phyloP scores from a whole-genome alignment of 192 early-diverging fungal species.

The Coemansia erecta region DNA sequence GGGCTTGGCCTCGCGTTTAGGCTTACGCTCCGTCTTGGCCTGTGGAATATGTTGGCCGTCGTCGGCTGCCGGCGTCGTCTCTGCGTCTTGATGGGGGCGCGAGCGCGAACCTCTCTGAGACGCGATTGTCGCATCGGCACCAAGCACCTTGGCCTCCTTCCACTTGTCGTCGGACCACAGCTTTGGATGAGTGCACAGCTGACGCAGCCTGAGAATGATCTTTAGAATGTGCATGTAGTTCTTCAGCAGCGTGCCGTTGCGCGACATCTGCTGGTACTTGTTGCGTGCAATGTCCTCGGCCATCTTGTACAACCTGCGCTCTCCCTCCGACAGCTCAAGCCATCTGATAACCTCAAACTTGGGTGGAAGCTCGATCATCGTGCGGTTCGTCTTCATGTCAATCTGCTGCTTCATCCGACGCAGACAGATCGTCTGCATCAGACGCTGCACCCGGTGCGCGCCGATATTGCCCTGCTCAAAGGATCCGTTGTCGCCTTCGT shows the following conservation, averaged over 20 bases:
- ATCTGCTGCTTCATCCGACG: conserved; percentile 85
- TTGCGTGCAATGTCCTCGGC: conserved; percentile 66
- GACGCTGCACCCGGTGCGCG: conserved; percentile 40
- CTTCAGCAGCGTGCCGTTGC: conserved; percentile 59
- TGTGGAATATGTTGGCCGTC: not conserved
- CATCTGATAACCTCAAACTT: conserved; percentile 61
- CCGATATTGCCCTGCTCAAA: conserved; percentile 21
- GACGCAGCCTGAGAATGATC: conserved; percentile 60
- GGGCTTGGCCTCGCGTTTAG: not conserved
- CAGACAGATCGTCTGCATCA: conserved; percentile 58
- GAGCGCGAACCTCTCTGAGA: not conserved
- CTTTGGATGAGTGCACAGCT: conserved; percentile 67
- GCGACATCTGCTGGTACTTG: conserved; percentile 60
- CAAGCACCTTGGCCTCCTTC: conserved; percentile 40
- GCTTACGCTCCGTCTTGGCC: not conserved
- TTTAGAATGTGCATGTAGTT: conserved; percentile 67
- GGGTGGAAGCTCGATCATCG: conserved; percentile 75
- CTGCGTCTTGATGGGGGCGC: not conserved
- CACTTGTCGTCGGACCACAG: conserved; percentile 51
- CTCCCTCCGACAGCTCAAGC: conserved; percentile 61
- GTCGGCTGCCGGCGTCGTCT: conserved; percentile 6
- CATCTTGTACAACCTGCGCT: conserved; percentile 68
- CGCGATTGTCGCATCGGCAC: conserved; percentile 22
- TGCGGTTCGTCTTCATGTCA: conserved; percentile 64
- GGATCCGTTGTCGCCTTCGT: conserved; percentile 13